Evolutionary conservation across 1,284 basidiomycete species (phyloP), one percentile per base, ranked within the genome.

Genomic region (Boletus albobrunnescens): DNA sequence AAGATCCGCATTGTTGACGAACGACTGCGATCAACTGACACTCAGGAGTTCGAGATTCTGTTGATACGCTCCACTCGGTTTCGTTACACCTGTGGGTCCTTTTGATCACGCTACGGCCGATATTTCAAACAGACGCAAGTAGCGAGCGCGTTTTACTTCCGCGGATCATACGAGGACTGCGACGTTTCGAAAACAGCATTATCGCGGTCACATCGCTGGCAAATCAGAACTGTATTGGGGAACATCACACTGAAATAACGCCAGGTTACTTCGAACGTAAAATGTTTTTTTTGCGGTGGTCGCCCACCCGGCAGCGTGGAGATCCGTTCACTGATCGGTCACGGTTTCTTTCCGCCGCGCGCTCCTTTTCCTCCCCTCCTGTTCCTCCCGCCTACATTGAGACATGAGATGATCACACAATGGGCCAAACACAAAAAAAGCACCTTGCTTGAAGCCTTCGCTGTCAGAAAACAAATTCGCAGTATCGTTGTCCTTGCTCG

Each of bases 401-500:
- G 3, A 36, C 13, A 17, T 62, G 17, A 64, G 55, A 53, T 17
- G 0, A 9, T 26, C n/a, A 1, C 10, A 3, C 24, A 19, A 24
- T n/a, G 20, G 22, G 3, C 6, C 31, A 30, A 5, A 17, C 38
- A 19, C 36, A 35, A 14, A 33, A 35, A 31, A 26, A 6, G 36
- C 41, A 64, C 60, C 54, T 56, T 47, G 49, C 28, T 31, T 55
- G 6, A 12, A n/a, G 8, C 35, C 40, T 0, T 65, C 59, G 14
- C 9, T 27, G 32, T 66, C 61, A 36, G 61, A 54, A 33, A 40
- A 0, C 24, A 49, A 43, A 37, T 44, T 45, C 19, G 17, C 17
- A 3, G 19, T 20, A 36, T 66, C 65, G 36, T 19, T 23, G 26
- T 67, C 65, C 41, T 64, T 67, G 22, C 23, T 16, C 35, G 36